Percentiles rank a stretch among this genome's conserved stretches.
Conservation (phyloP, 2,329 filamentous ascomycete species). For the Colletotrichum shisoi region DNA sequence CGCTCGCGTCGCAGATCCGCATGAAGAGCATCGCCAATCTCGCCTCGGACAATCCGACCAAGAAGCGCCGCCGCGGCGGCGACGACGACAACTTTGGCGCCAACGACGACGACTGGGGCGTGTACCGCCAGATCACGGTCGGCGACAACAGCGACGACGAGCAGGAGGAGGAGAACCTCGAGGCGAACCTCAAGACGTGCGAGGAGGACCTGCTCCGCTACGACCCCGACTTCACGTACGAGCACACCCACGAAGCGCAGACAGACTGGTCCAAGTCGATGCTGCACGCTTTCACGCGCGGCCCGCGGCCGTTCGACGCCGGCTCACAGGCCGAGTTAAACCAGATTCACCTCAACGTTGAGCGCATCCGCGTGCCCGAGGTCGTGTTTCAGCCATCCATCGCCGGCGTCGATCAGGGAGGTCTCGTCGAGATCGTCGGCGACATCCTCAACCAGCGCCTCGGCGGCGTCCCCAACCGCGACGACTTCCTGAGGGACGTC, state of each 20-base stretch:
- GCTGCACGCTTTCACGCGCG: conserved; percentile 87
- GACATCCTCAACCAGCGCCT: conserved; percentile 89
- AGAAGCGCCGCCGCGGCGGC: conserved; percentile 83
- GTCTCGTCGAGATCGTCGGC: conserved; percentile 88
- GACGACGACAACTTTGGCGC: conserved; percentile 97
- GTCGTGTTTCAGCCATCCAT: conserved; percentile 92
- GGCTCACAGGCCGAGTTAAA: conserved; percentile 80
- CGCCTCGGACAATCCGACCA: conserved; percentile 83
- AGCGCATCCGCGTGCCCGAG: conserved; percentile 92
- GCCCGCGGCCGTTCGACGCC: conserved; percentile 83
- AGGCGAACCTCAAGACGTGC: conserved; percentile 73
- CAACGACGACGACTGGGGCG: conserved; percentile 97
- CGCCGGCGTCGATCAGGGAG: conserved; percentile 90
- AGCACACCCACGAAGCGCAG: conserved; percentile 90
- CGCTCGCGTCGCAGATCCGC: conserved; percentile 91
- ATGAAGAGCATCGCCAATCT: conserved; percentile 99
- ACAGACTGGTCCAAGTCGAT: conserved; percentile 94
- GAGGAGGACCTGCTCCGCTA: conserved; percentile 86
- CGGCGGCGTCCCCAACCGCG: conserved; percentile 62
- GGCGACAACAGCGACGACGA: conserved; percentile 85
- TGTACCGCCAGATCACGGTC: conserved; percentile 91
- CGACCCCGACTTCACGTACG: conserved; percentile 88
- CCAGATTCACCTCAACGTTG: conserved; percentile 94
- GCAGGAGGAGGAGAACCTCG: conserved; percentile 89
- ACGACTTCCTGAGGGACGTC: conserved; percentile 80